A percentile compares a stretch with the other conserved stretches of the same genome.
phyloP scores from a whole-genome alignment of 441 rosid genomes.

The Corymbia citriodora region DNA sequence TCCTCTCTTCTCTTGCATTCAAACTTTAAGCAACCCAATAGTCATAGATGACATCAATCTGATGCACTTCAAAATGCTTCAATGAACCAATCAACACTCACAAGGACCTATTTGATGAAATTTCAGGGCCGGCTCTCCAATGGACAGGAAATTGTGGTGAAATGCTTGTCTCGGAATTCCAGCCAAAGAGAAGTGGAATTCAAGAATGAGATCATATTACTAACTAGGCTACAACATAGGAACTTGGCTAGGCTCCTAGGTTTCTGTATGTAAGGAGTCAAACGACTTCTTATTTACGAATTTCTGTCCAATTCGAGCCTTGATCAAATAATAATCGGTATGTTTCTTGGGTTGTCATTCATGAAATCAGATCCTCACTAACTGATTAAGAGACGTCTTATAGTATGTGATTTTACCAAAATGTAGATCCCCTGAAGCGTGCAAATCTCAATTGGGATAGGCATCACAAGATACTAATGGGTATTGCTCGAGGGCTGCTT shows the following conservation, averaged over 20 bases:
- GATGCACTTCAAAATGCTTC: background rate
- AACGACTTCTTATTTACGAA: slow-evolving; percentile 40
- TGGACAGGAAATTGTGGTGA: slow-evolving; percentile 30
- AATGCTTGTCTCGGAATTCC: slow-evolving; percentile 25
- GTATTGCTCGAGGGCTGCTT: slow-evolving; percentile 42
- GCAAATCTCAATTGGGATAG: slow-evolving; percentile 29
- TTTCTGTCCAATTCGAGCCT: slow-evolving; percentile 47
- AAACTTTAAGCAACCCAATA: background rate
- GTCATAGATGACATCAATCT: background rate
- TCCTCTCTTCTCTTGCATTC: background rate
- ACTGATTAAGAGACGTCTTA: too few species aligned
- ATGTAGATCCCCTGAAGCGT: slow-evolving; percentile 20
- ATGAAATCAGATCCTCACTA: too few species aligned
- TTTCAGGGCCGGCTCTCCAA: background rate
- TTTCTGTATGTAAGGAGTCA: slow-evolving; percentile 30
- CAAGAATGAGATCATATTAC: slow-evolving; percentile 39
- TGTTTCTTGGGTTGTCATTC: background rate
- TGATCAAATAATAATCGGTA: slow-evolving; percentile 36
- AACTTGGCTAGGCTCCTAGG: slow-evolving; percentile 40
- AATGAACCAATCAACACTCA: background rate
- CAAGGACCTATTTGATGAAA: background rate
- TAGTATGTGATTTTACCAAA: background rate
- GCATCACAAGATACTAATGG: slow-evolving; percentile 39
- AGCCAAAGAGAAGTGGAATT: slow-evolving; percentile 39
- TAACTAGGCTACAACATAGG: slow-evolving; percentile 41